Evolutionary conservation across 2,329 filamentous ascomycete genomes (phyloP).

Genomic region (Penicillium sp.): DNA sequence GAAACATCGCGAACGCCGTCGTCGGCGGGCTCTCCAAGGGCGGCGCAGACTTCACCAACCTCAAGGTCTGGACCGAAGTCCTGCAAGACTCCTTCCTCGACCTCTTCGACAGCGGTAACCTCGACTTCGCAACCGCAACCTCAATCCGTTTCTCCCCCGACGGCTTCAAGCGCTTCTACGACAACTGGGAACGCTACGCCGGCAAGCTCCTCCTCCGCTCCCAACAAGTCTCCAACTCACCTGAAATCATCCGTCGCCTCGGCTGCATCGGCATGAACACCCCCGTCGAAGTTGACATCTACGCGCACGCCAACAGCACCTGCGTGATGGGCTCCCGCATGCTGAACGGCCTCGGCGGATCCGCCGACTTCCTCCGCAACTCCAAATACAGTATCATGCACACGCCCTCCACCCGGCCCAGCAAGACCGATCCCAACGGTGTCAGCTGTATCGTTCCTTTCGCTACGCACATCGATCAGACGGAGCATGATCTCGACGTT

Average conservation of each 20-base stretch:
- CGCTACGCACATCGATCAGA: slow-evolving; percentile 90
- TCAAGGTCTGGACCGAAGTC: slow-evolving; percentile 92
- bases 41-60: slow-evolving; percentile 75
- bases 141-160: slow-evolving; percentile 88
- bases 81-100: slow-evolving; percentile 91
- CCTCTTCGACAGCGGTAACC: slow-evolving; percentile 81
- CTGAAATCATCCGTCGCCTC: slow-evolving; percentile 83
- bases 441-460: slow-evolving; percentile 89
- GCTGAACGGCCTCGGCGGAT: slow-evolving; percentile 81
- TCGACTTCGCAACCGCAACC: slow-evolving; percentile 87
- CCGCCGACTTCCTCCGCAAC: slow-evolving; percentile 75
- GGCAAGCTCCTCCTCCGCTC: slow-evolving; percentile 80
- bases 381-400: slow-evolving; percentile 92
- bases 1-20: slow-evolving; percentile 91
- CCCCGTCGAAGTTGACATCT: slow-evolving; percentile 90
- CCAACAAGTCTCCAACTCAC: slow-evolving; percentile 86
- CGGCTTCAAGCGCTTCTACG: slow-evolving; percentile 88
- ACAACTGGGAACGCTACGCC: slow-evolving; percentile 75
- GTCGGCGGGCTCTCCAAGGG: slow-evolving; percentile 74
- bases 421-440: slow-evolving; percentile 77
- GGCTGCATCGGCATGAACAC: slow-evolving; percentile 95
- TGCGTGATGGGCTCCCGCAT: slow-evolving; percentile 86
- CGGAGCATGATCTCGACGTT: slow-evolving; percentile 89
- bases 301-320: slow-evolving; percentile 88
- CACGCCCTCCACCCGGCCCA: slow-evolving; percentile 76